phyloP scores from a whole-genome alignment of 768 basidiomycete species.

The Pisolithus sp. region DNA sequence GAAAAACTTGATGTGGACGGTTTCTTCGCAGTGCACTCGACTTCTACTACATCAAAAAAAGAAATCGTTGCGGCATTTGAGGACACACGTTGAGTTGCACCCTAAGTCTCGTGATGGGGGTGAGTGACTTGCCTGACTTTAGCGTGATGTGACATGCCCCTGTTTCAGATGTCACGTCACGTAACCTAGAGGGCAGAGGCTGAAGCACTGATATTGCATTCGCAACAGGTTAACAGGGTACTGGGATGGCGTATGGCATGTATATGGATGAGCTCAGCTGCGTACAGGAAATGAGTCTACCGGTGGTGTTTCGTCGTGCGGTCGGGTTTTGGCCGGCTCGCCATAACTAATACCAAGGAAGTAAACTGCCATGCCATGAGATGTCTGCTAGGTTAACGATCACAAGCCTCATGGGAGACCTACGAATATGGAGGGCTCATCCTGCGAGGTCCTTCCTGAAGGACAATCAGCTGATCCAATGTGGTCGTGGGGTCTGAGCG shows the following conservation, averaged over 20 bases:
- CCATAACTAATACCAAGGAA: too few relatives aligned
- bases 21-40: neutral
- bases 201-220: neutral
- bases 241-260: neutral
- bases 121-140: constrained; percentile 8
- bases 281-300: too few relatives aligned
- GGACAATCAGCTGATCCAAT: too few relatives aligned
- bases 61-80: neutral
- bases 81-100: constrained; percentile 8
- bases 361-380: too few relatives aligned
- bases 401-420: too few relatives aligned
- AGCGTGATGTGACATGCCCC: constrained; percentile 6
- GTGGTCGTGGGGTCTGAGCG: too few relatives aligned
- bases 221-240: neutral
- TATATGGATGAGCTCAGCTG: neutral
- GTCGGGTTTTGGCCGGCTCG: too few relatives aligned
- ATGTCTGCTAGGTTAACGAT: too few relatives aligned
- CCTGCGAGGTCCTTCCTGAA: too few relatives aligned
- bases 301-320: too few relatives aligned
- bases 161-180: constrained; percentile 1
- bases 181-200: neutral
- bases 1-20: neutral
- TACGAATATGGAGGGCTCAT: too few relatives aligned
- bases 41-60: constrained; percentile 3
- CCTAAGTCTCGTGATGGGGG: constrained; percentile 6